Percentiles rank a stretch among this genome's conserved stretches.
Evolutionary conservation across 2,329 filamentous ascomycete genomes (phyloP).

Genomic region (Penicillium sp.): DNA sequence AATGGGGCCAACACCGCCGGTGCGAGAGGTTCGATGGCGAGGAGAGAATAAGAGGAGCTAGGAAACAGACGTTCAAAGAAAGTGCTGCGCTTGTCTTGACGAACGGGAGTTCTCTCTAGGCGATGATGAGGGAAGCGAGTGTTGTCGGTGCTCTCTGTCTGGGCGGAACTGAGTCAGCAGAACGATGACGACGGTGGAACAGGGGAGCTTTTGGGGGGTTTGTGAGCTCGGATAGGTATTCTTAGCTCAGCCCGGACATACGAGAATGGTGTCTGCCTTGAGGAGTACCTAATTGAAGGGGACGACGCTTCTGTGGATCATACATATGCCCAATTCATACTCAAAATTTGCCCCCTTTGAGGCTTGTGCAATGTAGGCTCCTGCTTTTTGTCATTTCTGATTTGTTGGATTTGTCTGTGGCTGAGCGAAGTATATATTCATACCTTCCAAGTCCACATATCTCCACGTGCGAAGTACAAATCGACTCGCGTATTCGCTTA

Average conservation of each 20-base stretch:
- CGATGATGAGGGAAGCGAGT: conserved; percentile 9
- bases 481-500: not conserved
- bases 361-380: conserved; percentile 4
- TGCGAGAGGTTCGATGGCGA: not conserved
- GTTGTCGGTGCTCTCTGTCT: conserved; percentile 12
- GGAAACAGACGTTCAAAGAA: not conserved
- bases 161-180: conserved; percentile 25
- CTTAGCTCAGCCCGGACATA: conserved; percentile 6
- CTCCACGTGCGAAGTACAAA: not conserved
- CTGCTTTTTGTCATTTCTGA: conserved; percentile 6
- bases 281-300: not conserved
- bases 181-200: conserved; percentile 21
- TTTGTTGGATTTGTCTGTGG: conserved; percentile 5
- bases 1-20: not conserved
- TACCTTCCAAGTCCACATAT: not conserved
- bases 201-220: conserved; percentile 6
- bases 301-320: not conserved
- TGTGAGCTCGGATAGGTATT: conserved; percentile 10
- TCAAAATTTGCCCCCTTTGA: not conserved
- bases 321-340: no score
- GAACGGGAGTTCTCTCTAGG: not conserved
- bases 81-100: conserved; percentile 1
- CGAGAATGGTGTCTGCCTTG: conserved; percentile 16
- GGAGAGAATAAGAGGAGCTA: not conserved
- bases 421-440: conserved; percentile 4